Evolutionary conservation across 345 rosid species (phyloP), one percentile per base, ranked within the genome.

Genomic region (Eucalyptus pumila): DNA sequence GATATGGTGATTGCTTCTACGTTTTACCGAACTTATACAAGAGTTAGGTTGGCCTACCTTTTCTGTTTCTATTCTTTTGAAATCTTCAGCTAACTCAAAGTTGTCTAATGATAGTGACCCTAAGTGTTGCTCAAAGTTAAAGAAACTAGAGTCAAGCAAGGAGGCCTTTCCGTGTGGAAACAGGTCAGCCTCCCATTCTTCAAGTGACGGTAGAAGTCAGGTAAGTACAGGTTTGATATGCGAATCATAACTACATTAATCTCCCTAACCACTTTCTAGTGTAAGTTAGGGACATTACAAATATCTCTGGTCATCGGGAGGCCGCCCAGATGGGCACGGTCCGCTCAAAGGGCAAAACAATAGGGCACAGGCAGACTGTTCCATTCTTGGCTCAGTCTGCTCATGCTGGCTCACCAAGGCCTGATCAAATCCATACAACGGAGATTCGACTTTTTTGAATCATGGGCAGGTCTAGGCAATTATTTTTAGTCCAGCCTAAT

Each of bases 401-500:
- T 76, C 47, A 37, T 76, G 45, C 27, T 12, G 3, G 45, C 27
- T 4, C 8, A 4, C 27, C 47, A 37, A 76, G 47, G 83, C 27
- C 47, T 10, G 1, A 76, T 76, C 27, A 37, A 76, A 76, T 5
- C 2, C 1, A 6, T 37, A 21, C 27, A 19, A 6, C 3, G 8
- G 27, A 37, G 26, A 76, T 37, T 37, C 9, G 8, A 37, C 47
- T 76, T 76, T 72, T 72, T 37, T 10, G 44, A 16, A 72, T 19
- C 8, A 21, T 10, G 11, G 13, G 45, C 2, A 3, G 14, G 45
- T 10, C 45, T 34, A 34, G 45, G 81, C 4, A 17, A 72, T 72
- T 42, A 19, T 0, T 37, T 34, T 34, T 37, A 5, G 44, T 42
- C 12, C 2, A 0, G 26, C 44, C 44, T 0, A 3, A 17, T 37